These are phyloP conservation scores for Cryphonectria naterciae DNA, from an alignment of 2,329 filamentous ascomycete genomes.

Conservation along the genomic window DNA sequence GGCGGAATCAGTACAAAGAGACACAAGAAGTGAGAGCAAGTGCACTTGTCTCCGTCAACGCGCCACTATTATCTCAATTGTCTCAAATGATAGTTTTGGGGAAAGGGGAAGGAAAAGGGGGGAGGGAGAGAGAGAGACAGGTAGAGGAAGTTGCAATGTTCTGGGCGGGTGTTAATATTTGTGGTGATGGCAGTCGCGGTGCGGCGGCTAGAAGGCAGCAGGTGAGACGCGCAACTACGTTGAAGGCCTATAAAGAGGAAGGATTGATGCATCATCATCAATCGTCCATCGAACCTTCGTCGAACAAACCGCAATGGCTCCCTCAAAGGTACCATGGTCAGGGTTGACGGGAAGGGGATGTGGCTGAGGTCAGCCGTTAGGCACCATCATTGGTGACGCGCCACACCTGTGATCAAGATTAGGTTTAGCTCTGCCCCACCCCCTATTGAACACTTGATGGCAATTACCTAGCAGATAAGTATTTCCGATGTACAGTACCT, in stretches of 20 bases:
- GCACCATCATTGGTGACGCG: not conserved
- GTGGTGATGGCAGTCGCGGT: not conserved
- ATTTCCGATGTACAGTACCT: not conserved
- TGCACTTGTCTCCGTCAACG: slow-evolving; percentile 16
- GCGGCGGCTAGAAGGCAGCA: slow-evolving; percentile 20
- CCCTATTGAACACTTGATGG: not conserved
- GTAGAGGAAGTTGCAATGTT: not conserved
- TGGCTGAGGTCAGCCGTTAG: slow-evolving; percentile 12
- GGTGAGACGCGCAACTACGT: slow-evolving; percentile 16
- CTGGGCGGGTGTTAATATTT: not conserved
- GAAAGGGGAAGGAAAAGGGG: too few relatives aligned
- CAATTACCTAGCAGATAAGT: not conserved
- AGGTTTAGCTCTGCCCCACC: not conserved
- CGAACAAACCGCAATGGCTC: slow-evolving; percentile 12
- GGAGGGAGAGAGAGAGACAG: too few relatives aligned
- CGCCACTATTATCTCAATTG: not conserved
- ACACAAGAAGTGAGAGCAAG: not conserved
- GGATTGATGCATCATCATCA: slow-evolving; percentile 14
- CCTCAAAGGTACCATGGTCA: not conserved
- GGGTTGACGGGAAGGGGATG: slow-evolving; percentile 10
- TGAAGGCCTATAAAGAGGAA: slow-evolving; percentile 18
- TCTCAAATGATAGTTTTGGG: too few relatives aligned
- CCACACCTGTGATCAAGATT: slow-evolving; percentile 1
- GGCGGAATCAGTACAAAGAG: not conserved
- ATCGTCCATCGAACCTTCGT: slow-evolving; percentile 23